A percentile compares a stretch with the other conserved stretches of the same genome.
Evolutionary conservation across 2,329 filamentous ascomycete genomes (phyloP).

Genomic region (Huntiella savannae): DNA sequence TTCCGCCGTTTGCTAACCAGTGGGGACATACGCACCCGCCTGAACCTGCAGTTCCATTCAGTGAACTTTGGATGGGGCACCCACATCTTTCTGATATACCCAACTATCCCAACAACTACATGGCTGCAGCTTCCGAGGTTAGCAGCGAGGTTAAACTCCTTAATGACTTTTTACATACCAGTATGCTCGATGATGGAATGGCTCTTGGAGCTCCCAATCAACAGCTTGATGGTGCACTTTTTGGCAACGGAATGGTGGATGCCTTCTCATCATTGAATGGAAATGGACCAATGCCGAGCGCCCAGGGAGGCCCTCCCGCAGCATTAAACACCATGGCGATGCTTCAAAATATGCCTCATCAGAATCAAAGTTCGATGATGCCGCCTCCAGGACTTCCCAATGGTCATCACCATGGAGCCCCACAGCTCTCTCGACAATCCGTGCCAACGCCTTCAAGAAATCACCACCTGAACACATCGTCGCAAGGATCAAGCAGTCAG

Average conservation of each 20-base stretch:
- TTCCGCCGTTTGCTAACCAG: background rate
- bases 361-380: conserved; percentile 25
- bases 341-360: background rate
- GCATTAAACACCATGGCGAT: background rate
- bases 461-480: too few species aligned
- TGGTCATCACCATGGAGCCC: background rate
- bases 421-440: too few species aligned
- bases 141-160: conserved; percentile 92
- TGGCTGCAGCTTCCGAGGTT: conserved; percentile 69
- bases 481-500: too few species aligned
- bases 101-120: conserved; percentile 80
- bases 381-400: conserved; percentile 21
- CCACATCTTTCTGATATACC: conserved; percentile 90
- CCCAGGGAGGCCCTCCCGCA: background rate
- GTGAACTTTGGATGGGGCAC: conserved; percentile 41
- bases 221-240: too few species aligned
- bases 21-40: background rate
- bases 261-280: conserved; percentile 5
- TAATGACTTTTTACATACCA: conserved; percentile 89
- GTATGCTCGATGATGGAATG: conserved; percentile 60
- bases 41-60: conserved; percentile 1
- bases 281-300: background rate
- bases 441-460: too few species aligned
- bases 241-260: conserved; percentile 1
- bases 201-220: too few species aligned